Base-by-base conservation (phyloP, 1,284 basidiomycete species). In the Coniophora puteana region DNA sequence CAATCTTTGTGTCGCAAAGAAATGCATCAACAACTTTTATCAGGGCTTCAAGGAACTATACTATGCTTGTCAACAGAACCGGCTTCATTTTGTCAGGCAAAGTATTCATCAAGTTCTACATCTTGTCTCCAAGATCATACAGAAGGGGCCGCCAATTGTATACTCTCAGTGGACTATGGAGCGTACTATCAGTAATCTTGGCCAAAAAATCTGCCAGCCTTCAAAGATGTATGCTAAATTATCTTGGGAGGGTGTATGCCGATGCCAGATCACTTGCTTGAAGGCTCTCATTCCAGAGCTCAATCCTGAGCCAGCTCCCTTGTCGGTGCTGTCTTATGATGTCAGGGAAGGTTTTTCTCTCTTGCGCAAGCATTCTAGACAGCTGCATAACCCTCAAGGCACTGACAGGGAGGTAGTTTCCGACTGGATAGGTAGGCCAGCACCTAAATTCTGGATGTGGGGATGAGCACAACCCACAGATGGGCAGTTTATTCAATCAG, bases 91-190 rank as follows among this genome's bases (percentile, higher is more conserved):
- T 20, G 20, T 35, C 8, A 14, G 33, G 8, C 33, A 13, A 7
- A 20, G 17, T 12, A 20, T 35, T 13, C 33, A 35, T 14, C 5
- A 5, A 6, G n/a, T 23, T 20, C 8, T 10, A 16, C 33, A 35
- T 35, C n/a, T 31, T 6, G 29, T 18, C 7, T 18, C 29, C 7
- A 62, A 66, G 41, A 51, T 51, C 14, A 13, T n/a, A n/a, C n/a
- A n/a, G n/a, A 32, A 55, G 13, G 62, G 65, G 4, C 62, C 62
- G 7, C 43, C 35, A 3, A 39, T 40, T 6, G 47, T 44, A 27
- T 53, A 43, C 20, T 26, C 34, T 3, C 40, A 42, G 28, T 42
- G 40, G 40, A 42, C 40, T 5, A 42, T 42, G 40, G 40, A 42
- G 17, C 23, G 36, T 22, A 37, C 36, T 16, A 37, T 37, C n/a